These are phyloP conservation scores for Basidiobolus meristosporus DNA, from an alignment of 371 early-diverging fungal genomes.

Conservation along the genomic window DNA sequence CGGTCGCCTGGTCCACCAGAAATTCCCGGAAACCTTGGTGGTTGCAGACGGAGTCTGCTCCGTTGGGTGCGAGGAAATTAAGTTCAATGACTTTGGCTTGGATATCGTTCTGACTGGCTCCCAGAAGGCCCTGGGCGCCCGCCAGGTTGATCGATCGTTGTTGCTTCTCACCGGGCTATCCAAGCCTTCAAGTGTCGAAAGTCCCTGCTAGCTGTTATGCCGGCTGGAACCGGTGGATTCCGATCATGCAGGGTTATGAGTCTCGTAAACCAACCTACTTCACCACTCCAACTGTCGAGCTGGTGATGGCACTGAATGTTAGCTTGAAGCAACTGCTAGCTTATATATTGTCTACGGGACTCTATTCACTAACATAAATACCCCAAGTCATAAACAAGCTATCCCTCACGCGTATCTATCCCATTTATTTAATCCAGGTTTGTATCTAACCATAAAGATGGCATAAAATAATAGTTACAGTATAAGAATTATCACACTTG, in stretches of 20 bases:
- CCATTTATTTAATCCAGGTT: constrained; percentile 43
- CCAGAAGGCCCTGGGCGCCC: constrained; percentile 92
- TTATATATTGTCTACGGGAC: constrained; percentile 58
- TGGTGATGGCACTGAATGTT: constrained; percentile 71
- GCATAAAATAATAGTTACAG: too few species aligned
- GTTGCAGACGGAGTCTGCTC: constrained; percentile 93
- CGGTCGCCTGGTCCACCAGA: constrained; percentile 44
- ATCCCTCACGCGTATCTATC: constrained; percentile 71
- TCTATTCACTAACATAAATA: constrained; percentile 46
- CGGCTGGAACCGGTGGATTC: constrained; percentile 73
- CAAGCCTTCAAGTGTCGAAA: constrained; percentile 47
- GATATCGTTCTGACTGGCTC: constrained; percentile 81
- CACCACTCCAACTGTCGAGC: constrained; percentile 92
- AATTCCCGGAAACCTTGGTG: constrained; percentile 76
- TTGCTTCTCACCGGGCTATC: constrained; percentile 59
- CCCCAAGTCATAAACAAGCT: too few species aligned
- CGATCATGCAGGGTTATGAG: constrained; percentile 91
- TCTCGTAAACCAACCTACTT: constrained; percentile 81
- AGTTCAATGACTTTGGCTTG: constrained; percentile 80
- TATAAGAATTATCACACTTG: too few species aligned
- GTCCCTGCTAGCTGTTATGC: constrained; percentile 52
- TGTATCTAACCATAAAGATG: too few species aligned
- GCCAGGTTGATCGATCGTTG: constrained; percentile 67
- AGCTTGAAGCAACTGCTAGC: constrained; percentile 57
- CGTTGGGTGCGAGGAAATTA: constrained; percentile 81